Evolutionary conservation across 768 basidiomycete species (phyloP).

Genomic region (Chiua virens): DNA sequence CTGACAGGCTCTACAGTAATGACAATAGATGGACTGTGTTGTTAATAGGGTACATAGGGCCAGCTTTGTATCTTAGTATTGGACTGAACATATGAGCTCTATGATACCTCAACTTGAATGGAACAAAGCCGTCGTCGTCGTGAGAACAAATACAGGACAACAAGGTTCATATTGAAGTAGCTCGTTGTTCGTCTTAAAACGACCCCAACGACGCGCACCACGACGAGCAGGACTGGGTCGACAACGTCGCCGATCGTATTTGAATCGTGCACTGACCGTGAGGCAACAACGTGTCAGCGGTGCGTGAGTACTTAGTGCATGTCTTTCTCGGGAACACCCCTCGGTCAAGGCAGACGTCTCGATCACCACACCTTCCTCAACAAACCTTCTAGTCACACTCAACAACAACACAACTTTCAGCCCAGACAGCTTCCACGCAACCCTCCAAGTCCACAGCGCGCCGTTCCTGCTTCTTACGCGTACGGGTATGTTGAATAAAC

Average conservation of each 20-base stretch:
- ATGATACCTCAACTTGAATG: neutral
- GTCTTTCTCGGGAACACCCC: slow-evolving; percentile 84
- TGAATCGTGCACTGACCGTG: neutral
- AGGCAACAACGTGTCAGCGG: slow-evolving; percentile 17
- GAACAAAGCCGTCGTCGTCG: slow-evolving; percentile 1
- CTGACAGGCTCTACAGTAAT: slow-evolving; percentile 20
- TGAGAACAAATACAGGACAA: slow-evolving; percentile 26
- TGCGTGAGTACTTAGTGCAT: slow-evolving; percentile 45
- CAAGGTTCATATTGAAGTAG: slow-evolving; percentile 13
- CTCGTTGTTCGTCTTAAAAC: too few relatives aligned
- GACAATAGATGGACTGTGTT: slow-evolving; percentile 5
- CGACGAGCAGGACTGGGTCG: slow-evolving; percentile 10
- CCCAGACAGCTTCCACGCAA: slow-evolving; percentile 25
- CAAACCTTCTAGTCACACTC: slow-evolving; percentile 41
- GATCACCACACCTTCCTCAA: slow-evolving; percentile 79
- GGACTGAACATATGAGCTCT: neutral
- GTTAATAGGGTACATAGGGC: slow-evolving; percentile 26
- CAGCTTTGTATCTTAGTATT: slow-evolving; percentile 20
- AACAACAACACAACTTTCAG: slow-evolving; percentile 28
- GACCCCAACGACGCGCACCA: slow-evolving; percentile 3
- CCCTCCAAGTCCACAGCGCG: slow-evolving; percentile 38
- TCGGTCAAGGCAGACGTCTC: slow-evolving; percentile 84
- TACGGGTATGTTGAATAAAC: slow-evolving; percentile 54
- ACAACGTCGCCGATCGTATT: neutral
- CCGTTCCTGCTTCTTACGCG: slow-evolving; percentile 62